phyloP scores from a whole-genome alignment of 371 early-diverging fungal genomes.

The Mucor saturninus region DNA sequence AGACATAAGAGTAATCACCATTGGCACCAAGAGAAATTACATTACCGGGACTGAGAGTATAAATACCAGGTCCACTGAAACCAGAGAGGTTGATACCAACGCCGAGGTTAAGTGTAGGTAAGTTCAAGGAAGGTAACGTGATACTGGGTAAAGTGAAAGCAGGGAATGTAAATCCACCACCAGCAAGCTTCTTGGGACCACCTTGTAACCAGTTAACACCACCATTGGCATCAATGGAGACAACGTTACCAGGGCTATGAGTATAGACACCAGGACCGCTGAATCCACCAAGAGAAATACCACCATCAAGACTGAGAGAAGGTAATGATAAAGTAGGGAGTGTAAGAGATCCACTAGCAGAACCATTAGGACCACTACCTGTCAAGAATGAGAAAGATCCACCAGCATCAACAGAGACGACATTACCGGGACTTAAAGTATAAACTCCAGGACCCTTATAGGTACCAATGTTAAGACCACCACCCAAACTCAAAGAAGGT shows the following conservation, averaged over 20 bases:
- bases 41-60: conserved; percentile 6
- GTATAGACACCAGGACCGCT: conserved; percentile 15
- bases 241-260: conserved; percentile 3
- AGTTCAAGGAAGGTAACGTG: not conserved
- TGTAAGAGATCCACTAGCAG: not conserved
- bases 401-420: conserved; percentile 1
- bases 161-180: not conserved
- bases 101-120: not conserved
- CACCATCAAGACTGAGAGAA: conserved; percentile 1
- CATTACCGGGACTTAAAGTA: conserved; percentile 3
- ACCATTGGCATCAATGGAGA: conserved; percentile 6
- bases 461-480: not conserved
- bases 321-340: conserved; percentile 2
- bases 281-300: not conserved
- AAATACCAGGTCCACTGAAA: conserved; percentile 13
- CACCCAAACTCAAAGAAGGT: not conserved
- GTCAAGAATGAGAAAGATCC: not conserved
- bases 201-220: conserved; percentile 6
- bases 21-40: conserved; percentile 5
- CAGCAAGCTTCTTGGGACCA: not conserved
- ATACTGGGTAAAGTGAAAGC: not conserved
- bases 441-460: conserved; percentile 13
- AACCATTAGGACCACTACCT: not conserved
- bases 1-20: conserved; percentile 6
- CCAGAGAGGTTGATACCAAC: not conserved